Evolutionary conservation across 2,329 filamentous ascomycete genomes (phyloP).

Genomic region (Fusarium keratoplasticum): DNA sequence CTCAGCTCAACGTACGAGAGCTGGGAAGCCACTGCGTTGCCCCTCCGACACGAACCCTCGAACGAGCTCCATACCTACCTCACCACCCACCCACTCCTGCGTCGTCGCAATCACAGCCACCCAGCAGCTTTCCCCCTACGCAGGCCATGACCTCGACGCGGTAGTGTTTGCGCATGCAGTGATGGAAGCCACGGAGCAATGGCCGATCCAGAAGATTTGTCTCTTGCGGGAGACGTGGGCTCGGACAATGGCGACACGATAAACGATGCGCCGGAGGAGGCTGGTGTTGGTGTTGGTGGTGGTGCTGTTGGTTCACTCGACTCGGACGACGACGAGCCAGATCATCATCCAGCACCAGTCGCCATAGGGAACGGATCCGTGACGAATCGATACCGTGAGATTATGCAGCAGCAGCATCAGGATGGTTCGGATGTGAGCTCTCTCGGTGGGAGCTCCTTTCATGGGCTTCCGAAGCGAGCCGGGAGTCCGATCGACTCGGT

Average conservation of each 20-base stretch:
- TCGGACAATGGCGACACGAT: conserved; percentile 57
- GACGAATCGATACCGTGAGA: conserved; percentile 58
- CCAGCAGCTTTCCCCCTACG: conserved; percentile 30
- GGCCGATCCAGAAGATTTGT: conserved; percentile 61
- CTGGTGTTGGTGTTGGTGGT: conserved; percentile 24
- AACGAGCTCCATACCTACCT: conserved; percentile 39
- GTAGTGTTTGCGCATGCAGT: conserved; percentile 47
- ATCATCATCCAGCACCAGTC: conserved; percentile 32
- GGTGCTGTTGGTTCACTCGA: conserved; percentile 28
- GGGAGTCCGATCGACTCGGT: conserved; percentile 77
- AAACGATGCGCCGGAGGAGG: conserved; percentile 37
- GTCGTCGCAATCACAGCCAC: conserved; percentile 35
- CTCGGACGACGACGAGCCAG: conserved; percentile 25
- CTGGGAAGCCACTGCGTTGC: conserved; percentile 20
- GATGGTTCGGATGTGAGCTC: conserved; percentile 65
- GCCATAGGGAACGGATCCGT: conserved; percentile 44
- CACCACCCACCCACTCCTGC: conserved; percentile 10
- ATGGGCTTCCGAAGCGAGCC: conserved; percentile 63
- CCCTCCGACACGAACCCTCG: conserved; percentile 29
- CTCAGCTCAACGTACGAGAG: conserved; percentile 1
- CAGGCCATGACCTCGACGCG: conserved; percentile 44
- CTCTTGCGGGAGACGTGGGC: conserved; percentile 53
- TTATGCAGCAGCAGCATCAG: conserved; percentile 57
- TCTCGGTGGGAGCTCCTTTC: conserved; percentile 59
- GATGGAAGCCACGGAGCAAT: conserved; percentile 59